Base-by-base conservation (phyloP, 768 basidiomycete genomes). In the Gelatoporia subvermispora region DNA sequence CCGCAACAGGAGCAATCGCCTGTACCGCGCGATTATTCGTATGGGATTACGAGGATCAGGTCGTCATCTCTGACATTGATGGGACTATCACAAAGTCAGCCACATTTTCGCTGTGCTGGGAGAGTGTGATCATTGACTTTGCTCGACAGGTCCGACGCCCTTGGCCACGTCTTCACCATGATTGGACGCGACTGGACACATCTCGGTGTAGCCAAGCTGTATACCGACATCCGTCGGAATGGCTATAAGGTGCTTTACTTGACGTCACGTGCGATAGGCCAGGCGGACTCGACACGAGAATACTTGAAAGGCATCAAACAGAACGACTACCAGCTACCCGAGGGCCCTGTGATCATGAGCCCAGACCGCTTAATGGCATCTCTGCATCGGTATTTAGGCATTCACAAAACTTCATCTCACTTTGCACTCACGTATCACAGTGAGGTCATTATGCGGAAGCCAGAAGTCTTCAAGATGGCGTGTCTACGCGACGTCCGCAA, bases 401-500 rank as follows among this genome's bases (percentile, higher is more conserved):
- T 17, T 43, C 17, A 35, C 3, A 21, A 4, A 15, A 15, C n/a
- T n/a, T 31, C 22, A 16, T 11, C 8, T n/a, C n/a, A n/a, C n/a
- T n/a, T n/a, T n/a, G n/a, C n/a, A 31, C 7, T 31, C 7, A 31
- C 28, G 28, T 18, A 23, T 31, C 47, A 8, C 58, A 96, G 93
- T 3, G 96, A 99, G 69, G 95, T 99, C 15, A 95, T 99, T 61
- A 89, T 98, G 87, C 85, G 94, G 34, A 97, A 98, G 66, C 96
- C 96, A 0, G 96, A 99, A 62, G 79, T 98, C n/a, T 99, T 99
- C 79, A 99, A 99, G 72, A 99, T 99, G 96, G 93, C 95, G 2
- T 97, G 94, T 69, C 70, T 98, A 50, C 79, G 93, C 37, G 96
- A 98, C 68, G 95, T 98, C 46, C 90, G 90, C 55, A 75, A 93